These are phyloP conservation scores for Dichotomocladium elegans DNA, from an alignment of 371 early-diverging fungal genomes.

Conservation along the genomic window DNA sequence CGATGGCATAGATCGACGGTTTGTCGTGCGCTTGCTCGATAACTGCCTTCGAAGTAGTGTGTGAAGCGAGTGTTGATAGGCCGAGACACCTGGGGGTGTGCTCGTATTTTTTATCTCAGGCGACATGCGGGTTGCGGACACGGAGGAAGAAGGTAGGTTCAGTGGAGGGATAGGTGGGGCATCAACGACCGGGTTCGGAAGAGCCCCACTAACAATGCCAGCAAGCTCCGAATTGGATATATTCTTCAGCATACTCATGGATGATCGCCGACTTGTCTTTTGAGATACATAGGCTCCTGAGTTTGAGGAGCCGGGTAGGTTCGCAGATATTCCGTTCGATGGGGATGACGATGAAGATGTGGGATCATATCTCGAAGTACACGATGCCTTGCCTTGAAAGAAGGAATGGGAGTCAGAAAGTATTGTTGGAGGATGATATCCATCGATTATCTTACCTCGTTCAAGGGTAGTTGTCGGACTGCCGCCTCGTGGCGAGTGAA, in stretches of 20 bases:
- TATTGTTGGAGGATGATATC: too few species aligned
- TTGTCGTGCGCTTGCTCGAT: conserved; percentile 13
- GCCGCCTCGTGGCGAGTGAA: conserved; percentile 13
- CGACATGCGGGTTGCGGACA: background rate
- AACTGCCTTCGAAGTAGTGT: conserved; percentile 16
- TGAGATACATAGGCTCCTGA: conserved; percentile 4
- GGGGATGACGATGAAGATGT: background rate
- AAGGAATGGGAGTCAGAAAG: background rate
- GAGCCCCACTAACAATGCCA: conserved; percentile 22
- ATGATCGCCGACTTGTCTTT: conserved; percentile 18
- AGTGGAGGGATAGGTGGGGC: conserved; percentile 8
- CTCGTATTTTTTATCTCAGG: conserved; percentile 1
- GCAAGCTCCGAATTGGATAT: conserved; percentile 25
- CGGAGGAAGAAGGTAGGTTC: background rate
- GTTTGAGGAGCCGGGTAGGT: too few species aligned
- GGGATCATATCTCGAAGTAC: background rate
- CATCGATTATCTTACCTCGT: conserved; percentile 11
- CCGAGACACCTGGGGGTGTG: conserved; percentile 3
- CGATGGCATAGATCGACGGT: conserved; percentile 2
- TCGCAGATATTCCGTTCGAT: too few species aligned
- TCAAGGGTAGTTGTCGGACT: conserved; percentile 12
- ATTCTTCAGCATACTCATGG: conserved; percentile 25
- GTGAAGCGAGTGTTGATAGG: conserved; percentile 23
- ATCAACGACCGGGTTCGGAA: conserved; percentile 23
- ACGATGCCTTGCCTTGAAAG: background rate